Evolutionary conservation across 2,329 filamentous ascomycete species (phyloP), one percentile per base, ranked within the genome.

Genomic region (Alternaria sp.): DNA sequence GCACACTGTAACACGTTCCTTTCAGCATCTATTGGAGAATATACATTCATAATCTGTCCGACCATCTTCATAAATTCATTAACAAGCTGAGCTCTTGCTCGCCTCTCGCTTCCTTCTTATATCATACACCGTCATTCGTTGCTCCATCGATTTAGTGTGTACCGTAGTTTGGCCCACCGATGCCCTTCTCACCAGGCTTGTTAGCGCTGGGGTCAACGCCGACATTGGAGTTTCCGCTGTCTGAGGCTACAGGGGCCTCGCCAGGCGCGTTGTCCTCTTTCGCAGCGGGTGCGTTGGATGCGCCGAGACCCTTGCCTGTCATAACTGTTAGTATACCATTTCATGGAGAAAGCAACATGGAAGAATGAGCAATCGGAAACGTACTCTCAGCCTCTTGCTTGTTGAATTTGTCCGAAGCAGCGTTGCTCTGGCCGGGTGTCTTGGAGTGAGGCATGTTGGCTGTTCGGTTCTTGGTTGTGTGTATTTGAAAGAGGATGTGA

Each of bases 221-320:
- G 5, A 65, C 64, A 32, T 63, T 66, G 10, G 64, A 68, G 27
- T 66, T 66, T 9, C 65, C 64, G 20, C 60, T 62, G 45, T 68
- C 65, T 40, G 59, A 64, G 14, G 64, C 65, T 54, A 68, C 63
- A 3, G 64, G 61, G 3, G 63, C 60, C 50, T 68, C 65, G 41
- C 65, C 64, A 25, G 61, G 59, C 16, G 60, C 59, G 4, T 52
- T n/a, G 20, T 53, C 57, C 27, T 66, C 61, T 52, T 66, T 68
- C 20, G 57, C 60, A n/a, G 61, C 64, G 20, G 61, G 62, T 48
- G 66, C 59, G 20, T 68, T 68, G 5, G 66, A 41, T 43, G 64
- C 64, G n/a, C 66, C 66, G 28, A 68, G 59, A 44, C 66, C 66
- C 43, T 68, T 64, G 36, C 61, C 66, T 66, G 50, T 32, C n/a